Percentiles rank a stretch among this genome's conserved stretches.
These are phyloP conservation scores for Mycosphaerella sp. DNA, from an alignment of 2,329 filamentous ascomycete genomes.

Conservation along the genomic window DNA sequence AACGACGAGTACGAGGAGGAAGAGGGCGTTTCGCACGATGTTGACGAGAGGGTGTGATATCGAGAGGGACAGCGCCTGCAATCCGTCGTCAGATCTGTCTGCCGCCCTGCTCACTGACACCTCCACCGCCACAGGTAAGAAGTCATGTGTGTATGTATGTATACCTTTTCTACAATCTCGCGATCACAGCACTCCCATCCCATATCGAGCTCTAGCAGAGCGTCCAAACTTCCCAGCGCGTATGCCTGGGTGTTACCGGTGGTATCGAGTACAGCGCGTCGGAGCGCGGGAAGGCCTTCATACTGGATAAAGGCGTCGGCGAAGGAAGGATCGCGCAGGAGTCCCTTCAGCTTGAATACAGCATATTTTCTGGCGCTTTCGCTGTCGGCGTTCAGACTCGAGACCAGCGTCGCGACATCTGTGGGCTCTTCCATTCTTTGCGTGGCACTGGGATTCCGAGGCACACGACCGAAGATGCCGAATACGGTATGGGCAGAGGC, in stretches of 20 bases:
- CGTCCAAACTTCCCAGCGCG: constrained; percentile 78
- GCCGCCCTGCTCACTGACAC: not conserved
- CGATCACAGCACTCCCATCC: constrained; percentile 86
- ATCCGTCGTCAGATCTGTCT: not conserved
- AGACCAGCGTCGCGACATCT: constrained; percentile 39
- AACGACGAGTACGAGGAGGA: constrained; percentile 88
- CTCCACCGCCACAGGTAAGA: no score
- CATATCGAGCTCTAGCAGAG: constrained; percentile 91
- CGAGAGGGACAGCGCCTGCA: constrained; percentile 76
- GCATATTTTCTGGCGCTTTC: constrained; percentile 97
- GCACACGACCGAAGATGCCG: constrained; percentile 50
- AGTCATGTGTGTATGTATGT: constrained; percentile 17
- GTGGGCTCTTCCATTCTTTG: constrained; percentile 30
- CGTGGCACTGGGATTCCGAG: constrained; percentile 18
- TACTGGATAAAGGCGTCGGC: constrained; percentile 93
- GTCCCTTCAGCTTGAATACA: constrained; percentile 93
- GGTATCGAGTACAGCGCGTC: constrained; percentile 74
- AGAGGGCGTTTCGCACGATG: constrained; percentile 93
- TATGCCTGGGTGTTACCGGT: constrained; percentile 94
- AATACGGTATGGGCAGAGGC: constrained; percentile 28
- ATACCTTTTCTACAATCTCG: constrained; percentile 61
- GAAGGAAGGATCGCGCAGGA: constrained; percentile 92
- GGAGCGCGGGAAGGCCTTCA: constrained; percentile 73
- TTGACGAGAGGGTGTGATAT: constrained; percentile 95
- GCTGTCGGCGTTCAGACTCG: constrained; percentile 57